Conservation (phyloP, 768 basidiomycete species). For the Tylopilus subfusipes region DNA sequence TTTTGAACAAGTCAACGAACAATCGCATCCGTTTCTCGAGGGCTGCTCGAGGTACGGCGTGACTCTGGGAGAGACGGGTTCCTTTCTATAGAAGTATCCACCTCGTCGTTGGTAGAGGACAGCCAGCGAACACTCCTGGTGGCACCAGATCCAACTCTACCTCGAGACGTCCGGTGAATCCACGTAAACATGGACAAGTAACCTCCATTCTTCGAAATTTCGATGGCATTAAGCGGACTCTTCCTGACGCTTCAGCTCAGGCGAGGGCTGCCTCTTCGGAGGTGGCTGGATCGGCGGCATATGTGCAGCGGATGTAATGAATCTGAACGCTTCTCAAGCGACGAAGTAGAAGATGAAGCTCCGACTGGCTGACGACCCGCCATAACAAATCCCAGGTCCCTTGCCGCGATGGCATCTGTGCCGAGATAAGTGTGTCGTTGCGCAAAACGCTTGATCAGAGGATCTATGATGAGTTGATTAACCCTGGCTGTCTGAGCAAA, state of each 20-base stretch:
- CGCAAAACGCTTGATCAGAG: slow-evolving; percentile 87
- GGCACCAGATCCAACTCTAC: too few species aligned
- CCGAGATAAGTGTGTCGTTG: slow-evolving; percentile 71
- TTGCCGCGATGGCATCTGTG: slow-evolving; percentile 83
- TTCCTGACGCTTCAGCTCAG: slow-evolving; percentile 40
- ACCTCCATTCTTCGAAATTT: not conserved
- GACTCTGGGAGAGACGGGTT: too few species aligned
- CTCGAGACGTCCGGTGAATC: too few species aligned
- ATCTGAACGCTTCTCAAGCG: slow-evolving; percentile 36
- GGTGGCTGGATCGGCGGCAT: slow-evolving; percentile 22
- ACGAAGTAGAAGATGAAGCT: slow-evolving; percentile 17
- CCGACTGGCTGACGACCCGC: slow-evolving; percentile 31
- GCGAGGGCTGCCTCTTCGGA: slow-evolving; percentile 32
- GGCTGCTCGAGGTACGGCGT: too few species aligned
- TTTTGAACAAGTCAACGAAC: too few species aligned
- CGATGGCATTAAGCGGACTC: too few species aligned
- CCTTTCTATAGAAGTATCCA: too few species aligned
- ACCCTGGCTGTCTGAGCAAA: not conserved
- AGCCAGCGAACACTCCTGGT: too few species aligned
- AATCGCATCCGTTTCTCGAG: too few species aligned
- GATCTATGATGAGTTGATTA: slow-evolving; percentile 48
- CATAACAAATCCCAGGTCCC: slow-evolving; percentile 81
- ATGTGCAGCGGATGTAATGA: slow-evolving; percentile 31
- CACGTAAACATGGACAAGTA: not conserved
- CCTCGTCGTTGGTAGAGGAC: too few species aligned